phyloP scores from a whole-genome alignment of 2,329 filamentous ascomycete genomes.

The Colletotrichum noveboracense region DNA sequence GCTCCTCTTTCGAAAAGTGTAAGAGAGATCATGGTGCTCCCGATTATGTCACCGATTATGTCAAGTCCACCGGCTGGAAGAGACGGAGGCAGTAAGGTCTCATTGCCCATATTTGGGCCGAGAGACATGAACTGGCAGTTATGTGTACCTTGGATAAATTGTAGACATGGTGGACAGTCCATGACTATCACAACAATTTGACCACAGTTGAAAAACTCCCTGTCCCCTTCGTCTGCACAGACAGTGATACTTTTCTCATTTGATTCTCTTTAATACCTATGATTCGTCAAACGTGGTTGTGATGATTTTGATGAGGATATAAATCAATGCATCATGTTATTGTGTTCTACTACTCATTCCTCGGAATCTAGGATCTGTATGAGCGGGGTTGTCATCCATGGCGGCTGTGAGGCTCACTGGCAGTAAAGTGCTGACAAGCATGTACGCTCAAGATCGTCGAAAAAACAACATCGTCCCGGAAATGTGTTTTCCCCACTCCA shows the following conservation, averaged over 20 bases:
- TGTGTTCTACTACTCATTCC: neutral
- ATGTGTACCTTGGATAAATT: neutral
- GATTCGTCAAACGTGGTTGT: neutral
- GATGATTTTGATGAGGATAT: neutral
- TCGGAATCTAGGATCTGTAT: neutral
- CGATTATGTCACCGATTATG: neutral
- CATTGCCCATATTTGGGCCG: neutral
- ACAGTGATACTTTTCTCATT: neutral
- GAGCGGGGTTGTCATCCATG: neutral
- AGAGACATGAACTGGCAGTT: neutral
- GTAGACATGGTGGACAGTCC: neutral
- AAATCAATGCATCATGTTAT: neutral
- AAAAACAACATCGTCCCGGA: neutral
- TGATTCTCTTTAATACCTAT: neutral
- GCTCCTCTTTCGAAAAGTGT: neutral
- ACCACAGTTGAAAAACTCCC: neutral
- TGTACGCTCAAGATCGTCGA: neutral
- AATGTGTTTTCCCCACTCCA: neutral
- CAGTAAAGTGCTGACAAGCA: neutral
- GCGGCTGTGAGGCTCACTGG: neutral
- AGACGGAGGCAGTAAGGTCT: neutral
- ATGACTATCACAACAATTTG: neutral
- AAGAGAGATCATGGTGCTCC: neutral
- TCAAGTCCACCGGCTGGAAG: neutral
- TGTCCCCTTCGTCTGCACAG: neutral